Percentiles rank a stretch among this genome's conserved stretches.
Conservation (phyloP, 2,329 filamentous ascomycete species). For the Claviceps spartinae region DNA sequence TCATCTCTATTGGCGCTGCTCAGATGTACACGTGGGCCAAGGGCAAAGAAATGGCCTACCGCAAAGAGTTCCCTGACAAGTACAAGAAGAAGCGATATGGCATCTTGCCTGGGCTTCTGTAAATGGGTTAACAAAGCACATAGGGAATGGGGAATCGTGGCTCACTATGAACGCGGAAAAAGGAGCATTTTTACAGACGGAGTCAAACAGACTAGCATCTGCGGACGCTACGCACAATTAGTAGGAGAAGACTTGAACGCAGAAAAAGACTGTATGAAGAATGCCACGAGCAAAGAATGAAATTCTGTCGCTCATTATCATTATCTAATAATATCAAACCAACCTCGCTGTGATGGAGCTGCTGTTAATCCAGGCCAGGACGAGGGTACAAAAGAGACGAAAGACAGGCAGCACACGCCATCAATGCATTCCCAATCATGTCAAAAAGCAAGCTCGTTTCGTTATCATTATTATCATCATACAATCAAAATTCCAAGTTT, state of each 20-base stretch:
- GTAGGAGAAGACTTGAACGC: not conserved
- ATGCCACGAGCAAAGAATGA: not conserved
- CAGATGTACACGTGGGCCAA: constrained; percentile 83
- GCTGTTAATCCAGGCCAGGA: too few relatives aligned
- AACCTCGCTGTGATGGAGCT: too few relatives aligned
- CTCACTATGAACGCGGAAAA: not conserved
- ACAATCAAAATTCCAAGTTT: too few relatives aligned
- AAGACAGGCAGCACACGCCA: too few relatives aligned
- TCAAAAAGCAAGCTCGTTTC: too few relatives aligned
- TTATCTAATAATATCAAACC: too few relatives aligned
- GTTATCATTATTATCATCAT: too few relatives aligned
- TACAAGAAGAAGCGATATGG: constrained; percentile 90
- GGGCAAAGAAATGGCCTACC: constrained; percentile 84
- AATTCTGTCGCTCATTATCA: too few relatives aligned
- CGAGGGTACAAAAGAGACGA: too few relatives aligned
- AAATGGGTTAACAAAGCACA: constrained; percentile 11
- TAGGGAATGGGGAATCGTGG: not conserved
- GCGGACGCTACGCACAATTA: not conserved
- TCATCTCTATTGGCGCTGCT: constrained; percentile 55
- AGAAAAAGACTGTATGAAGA: not conserved
- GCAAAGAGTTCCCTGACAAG: constrained; percentile 79
- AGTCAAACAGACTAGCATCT: not conserved
- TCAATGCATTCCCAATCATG: too few relatives aligned
- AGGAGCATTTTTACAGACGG: not conserved
- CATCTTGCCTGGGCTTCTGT: constrained; percentile 69